phyloP scores from a whole-genome alignment of 1,284 basidiomycete species.

The Trichosporon sp. region DNA sequence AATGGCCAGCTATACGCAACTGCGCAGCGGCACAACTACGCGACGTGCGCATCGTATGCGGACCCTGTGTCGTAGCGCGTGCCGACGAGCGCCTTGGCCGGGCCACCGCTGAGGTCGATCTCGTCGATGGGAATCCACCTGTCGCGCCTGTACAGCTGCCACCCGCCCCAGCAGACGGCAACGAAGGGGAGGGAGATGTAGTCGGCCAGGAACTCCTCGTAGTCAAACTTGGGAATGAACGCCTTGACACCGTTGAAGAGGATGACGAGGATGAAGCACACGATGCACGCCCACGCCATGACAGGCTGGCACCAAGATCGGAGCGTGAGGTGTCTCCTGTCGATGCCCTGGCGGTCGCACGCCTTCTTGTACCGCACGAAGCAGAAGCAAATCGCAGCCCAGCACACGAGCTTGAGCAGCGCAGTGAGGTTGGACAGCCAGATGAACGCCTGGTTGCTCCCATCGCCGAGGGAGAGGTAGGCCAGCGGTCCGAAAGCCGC shows the following conservation, averaged over 20 bases:
- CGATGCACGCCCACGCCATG: slow-evolving; percentile 11
- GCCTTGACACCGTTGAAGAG: slow-evolving; percentile 11
- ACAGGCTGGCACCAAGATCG: slow-evolving; percentile 50
- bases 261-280: slow-evolving; percentile 8
- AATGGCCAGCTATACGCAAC: neutral
- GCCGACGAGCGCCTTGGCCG: slow-evolving; percentile 8
- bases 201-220: slow-evolving; percentile 18
- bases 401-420: slow-evolving; percentile 28
- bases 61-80: slow-evolving; percentile 10
- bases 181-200: slow-evolving; percentile 13
- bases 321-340: slow-evolving; percentile 58
- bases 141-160: slow-evolving; percentile 4
- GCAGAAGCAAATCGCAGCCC: slow-evolving; percentile 52
- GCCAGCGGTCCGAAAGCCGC: slow-evolving; percentile 39
- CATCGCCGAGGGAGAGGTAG: slow-evolving; percentile 36
- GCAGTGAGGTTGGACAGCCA: slow-evolving; percentile 31
- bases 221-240: slow-evolving; percentile 18
- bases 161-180: neutral
- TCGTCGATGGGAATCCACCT: slow-evolving; percentile 9
- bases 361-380: slow-evolving; percentile 71
- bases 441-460: slow-evolving; percentile 27
- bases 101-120: slow-evolving; percentile 15
- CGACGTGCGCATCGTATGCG: neutral
- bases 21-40: neutral
- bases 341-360: slow-evolving; percentile 59